Percentiles rank a stretch among this genome's conserved stretches.
These are phyloP conservation scores for Plenodomus biglobosus DNA, from an alignment of 2,329 filamentous ascomycete genomes.

Conservation along the genomic window DNA sequence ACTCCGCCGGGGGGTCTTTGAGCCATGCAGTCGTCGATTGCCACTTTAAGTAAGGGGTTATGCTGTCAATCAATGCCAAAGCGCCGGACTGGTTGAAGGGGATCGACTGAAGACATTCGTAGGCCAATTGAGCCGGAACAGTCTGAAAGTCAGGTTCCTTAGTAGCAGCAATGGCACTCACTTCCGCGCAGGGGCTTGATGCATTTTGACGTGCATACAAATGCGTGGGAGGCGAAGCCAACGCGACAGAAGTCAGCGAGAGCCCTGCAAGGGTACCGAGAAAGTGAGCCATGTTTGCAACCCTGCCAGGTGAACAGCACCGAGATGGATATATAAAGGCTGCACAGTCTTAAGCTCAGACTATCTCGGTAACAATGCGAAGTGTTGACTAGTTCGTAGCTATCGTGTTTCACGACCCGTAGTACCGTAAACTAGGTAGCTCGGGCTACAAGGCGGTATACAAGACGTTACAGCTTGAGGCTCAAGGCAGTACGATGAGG, in stretches of 20 bases:
- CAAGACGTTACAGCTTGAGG: slow-evolving; percentile 22
- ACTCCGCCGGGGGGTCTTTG: slow-evolving; percentile 50
- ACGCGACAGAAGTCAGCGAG: slow-evolving; percentile 29
- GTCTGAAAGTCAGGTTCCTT: slow-evolving; percentile 39
- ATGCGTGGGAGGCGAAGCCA: slow-evolving; percentile 29
- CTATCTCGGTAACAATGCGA: neutral
- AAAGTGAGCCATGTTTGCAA: slow-evolving; percentile 29
- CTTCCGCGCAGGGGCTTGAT: slow-evolving; percentile 37
- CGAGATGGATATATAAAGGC: neutral
- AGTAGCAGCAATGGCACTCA: slow-evolving; percentile 30
- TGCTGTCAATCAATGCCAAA: slow-evolving; percentile 45
- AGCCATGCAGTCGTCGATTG: slow-evolving; percentile 50
- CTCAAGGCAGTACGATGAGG: slow-evolving; percentile 12
- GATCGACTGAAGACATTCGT: slow-evolving; percentile 50
- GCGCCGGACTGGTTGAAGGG: slow-evolving; percentile 50
- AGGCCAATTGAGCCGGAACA: slow-evolving; percentile 49
- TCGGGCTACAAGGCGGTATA: slow-evolving; percentile 4
- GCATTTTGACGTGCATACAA: slow-evolving; percentile 32
- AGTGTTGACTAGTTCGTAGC: slow-evolving; percentile 8
- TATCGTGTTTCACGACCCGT: slow-evolving; percentile 1
- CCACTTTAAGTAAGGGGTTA: slow-evolving; percentile 52
- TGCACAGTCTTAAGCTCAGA: neutral
- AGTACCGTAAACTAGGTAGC: slow-evolving; percentile 9
- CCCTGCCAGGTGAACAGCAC: neutral
- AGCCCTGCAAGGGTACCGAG: slow-evolving; percentile 23